phyloP scores from a whole-genome alignment of 192 early-diverging fungal species.

The Backusella mclennaniae region DNA sequence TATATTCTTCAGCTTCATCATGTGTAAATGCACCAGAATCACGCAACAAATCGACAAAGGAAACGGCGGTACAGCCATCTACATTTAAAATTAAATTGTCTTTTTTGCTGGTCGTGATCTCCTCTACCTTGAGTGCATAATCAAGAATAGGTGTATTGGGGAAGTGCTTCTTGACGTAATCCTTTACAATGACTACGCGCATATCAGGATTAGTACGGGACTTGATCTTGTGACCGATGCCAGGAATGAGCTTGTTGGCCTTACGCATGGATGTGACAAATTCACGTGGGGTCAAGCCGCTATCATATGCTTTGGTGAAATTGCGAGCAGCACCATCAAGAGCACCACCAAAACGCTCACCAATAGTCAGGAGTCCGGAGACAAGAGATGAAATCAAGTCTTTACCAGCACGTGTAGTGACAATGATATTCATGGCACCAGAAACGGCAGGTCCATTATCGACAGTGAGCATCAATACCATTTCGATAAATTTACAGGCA shows the following conservation, averaged over 20 bases:
- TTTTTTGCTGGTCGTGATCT: conserved; percentile 96
- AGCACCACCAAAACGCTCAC: conserved; percentile 96
- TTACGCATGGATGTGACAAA: conserved; percentile 94
- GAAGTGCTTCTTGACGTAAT: conserved; percentile 87
- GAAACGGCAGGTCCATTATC: conserved; percentile 98
- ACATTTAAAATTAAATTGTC: conserved; percentile 96
- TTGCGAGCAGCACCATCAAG: conserved; percentile 93
- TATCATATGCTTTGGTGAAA: conserved; percentile 92
- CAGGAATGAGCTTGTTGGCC: conserved; percentile 95
- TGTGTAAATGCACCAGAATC: conserved; percentile 88
- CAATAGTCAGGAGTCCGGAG: conserved; percentile 93
- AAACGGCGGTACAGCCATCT: conserved; percentile 91
- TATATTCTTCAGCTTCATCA: conserved; percentile 96
- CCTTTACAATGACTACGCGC: conserved; percentile 93
- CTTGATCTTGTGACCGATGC: conserved; percentile 99
- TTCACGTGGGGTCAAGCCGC: conserved; percentile 86
- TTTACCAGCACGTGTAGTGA: conserved; percentile 94
- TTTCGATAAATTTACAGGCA: conserved; percentile 98
- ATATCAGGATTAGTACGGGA: conserved; percentile 97
- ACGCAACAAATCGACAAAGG: conserved; percentile 93
- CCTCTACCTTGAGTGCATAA: conserved; percentile 92
- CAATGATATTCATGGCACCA: conserved; percentile 87
- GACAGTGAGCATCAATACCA: conserved; percentile 98
- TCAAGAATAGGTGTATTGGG: conserved; percentile 81
- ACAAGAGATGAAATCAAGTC: conserved; percentile 94